Evolutionary conservation across 805 yeast genomes (phyloP).

Genomic region (Teunomyces gatunensis): DNA sequence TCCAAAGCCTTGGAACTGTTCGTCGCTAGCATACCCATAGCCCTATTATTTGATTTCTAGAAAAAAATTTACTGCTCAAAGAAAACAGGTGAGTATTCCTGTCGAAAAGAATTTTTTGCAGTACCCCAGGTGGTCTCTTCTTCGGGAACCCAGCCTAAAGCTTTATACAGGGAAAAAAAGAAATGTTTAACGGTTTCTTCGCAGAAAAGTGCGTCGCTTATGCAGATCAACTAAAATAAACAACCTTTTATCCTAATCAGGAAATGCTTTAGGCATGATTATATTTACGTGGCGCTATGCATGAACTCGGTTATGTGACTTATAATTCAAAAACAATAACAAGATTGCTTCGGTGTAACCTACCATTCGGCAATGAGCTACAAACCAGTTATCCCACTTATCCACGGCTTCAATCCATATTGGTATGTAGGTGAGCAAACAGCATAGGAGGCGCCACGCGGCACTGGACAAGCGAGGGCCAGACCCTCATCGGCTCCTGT

Average conservation of each 20-base stretch:
- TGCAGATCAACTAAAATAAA: neutral
- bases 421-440: neutral
- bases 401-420: neutral
- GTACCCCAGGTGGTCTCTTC: neutral
- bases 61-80: neutral
- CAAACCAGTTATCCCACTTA: neutral
- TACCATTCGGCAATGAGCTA: neutral
- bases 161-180: neutral
- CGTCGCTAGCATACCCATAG: neutral
- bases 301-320: neutral
- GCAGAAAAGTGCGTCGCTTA: neutral
- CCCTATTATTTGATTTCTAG: neutral
- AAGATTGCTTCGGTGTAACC: neutral
- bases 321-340: too few relatives aligned
- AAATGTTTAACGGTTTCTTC: neutral
- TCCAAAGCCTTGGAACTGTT: constrained; percentile 15
- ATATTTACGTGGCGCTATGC: neutral
- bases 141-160: neutral
- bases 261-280: neutral
- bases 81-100: neutral
- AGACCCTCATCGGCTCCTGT: neutral
- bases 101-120: neutral
- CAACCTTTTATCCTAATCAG: neutral
- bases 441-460: neutral
- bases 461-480: neutral